Evolutionary conservation across 192 early-diverging fungal genomes (phyloP), one percentile per base, ranked within the genome.

Genomic region (Backusella luteola): DNA sequence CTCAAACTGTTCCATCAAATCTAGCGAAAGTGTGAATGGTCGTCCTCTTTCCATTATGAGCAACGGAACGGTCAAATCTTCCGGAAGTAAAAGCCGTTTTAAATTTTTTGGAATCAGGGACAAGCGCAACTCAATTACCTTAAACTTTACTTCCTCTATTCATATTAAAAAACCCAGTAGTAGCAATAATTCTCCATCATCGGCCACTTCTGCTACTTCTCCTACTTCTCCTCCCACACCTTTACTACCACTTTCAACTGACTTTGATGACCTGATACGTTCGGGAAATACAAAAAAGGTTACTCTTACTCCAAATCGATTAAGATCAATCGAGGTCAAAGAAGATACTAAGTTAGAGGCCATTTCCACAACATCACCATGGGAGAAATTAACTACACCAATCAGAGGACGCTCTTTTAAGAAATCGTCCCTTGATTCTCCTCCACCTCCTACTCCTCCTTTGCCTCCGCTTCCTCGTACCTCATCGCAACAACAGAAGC

Each of bases 261-360:
- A 84, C 36, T 90, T 90, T 77, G 89, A 90, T 46, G 83, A 84
- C 56, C 46, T 90, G 14, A 86, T 90, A 41, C 78, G 81, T 23
- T 86, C 82, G 41, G 86, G 85, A 69, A 82, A 88, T 49, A 90
- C 89, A 6, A 86, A 85, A 83, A 87, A 87, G 42, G 85, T 90
- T 15, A 83, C 85, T 8, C 73, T 90, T n/a, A 90, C 89, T 8
- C 89, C 89, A n/a, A 88, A 88, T 73, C 81, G 89, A 69, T 76
- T 90, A 35, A 76, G 81, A 5, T 86, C 89, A 3, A 88, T 90
- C 68, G 89, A 90, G 69, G 79, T 88, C 1, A 59, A 52, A 34
- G 59, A 75, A 35, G 26, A 32, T 11, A 41, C 42, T 38, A 34
- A n/a, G 21, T 17, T n/a, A 19, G 26, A 23, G 12, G 23, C 56